These are phyloP conservation scores for Euclidium syriacum DNA, from an alignment of 345 rosid species.

Conservation along the genomic window DNA sequence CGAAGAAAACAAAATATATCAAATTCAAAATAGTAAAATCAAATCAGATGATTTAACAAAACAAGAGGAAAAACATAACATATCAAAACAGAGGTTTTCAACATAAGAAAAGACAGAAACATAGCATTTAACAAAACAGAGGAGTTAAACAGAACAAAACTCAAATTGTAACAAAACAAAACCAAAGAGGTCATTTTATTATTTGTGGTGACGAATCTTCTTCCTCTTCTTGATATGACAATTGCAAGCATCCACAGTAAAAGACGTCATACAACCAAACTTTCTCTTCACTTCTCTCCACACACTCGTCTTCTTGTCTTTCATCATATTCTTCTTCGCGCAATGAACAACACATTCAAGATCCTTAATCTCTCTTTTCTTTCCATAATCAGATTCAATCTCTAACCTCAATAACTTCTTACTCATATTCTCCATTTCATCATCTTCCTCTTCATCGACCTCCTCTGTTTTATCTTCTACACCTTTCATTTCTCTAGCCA, in stretches of 20 bases:
- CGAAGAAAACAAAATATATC: too few relatives aligned
- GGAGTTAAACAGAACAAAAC: not conserved
- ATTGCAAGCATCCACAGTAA: slow-evolving; percentile 37
- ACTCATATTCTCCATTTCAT: slow-evolving; percentile 57
- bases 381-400: slow-evolving; percentile 30
- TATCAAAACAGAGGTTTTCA: too few relatives aligned
- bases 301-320: slow-evolving; percentile 38
- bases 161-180: not conserved
- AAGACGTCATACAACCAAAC: slow-evolving; percentile 54
- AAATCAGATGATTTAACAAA: too few relatives aligned
- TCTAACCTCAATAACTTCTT: slow-evolving; percentile 55
- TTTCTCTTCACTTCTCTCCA: slow-evolving; percentile 89
- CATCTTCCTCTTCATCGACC: slow-evolving; percentile 19
- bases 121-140: not conserved
- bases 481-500: slow-evolving; percentile 26
- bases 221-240: slow-evolving; percentile 51
- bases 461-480: slow-evolving; percentile 20
- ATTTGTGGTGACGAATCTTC: slow-evolving; percentile 21
- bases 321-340: slow-evolving; percentile 27
- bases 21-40: too few relatives aligned
- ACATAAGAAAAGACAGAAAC: slow-evolving; percentile 2
- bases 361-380: slow-evolving; percentile 12
- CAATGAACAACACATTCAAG: slow-evolving; percentile 20
- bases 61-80: too few relatives aligned
- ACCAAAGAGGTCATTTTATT: not conserved